Evolutionary conservation across 495 filamentous ascomycete genomes (phyloP), one percentile per base, ranked within the genome.

Genomic region (Usnea hakonensis): DNA sequence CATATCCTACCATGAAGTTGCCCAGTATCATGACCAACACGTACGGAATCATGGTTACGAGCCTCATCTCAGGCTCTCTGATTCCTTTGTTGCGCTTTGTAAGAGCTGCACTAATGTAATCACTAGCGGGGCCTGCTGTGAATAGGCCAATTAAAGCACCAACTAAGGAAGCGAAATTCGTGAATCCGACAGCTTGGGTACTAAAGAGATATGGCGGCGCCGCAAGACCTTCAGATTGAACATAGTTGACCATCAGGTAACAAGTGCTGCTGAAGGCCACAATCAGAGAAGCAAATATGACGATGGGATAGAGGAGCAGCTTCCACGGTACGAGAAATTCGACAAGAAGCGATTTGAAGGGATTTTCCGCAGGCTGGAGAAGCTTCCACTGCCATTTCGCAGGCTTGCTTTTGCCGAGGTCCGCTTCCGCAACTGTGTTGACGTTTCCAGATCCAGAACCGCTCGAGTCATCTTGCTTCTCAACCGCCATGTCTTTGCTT

Each of bases 1-100:
- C 83, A 64, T 85, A 79, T 8, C 82, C 81, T 10, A 82, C 82
- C 35, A 87, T 70, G 38, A 87, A 79, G 59, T 84, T 83, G 1
- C 85, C 85, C 14, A 84, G 71, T 6, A 82, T 78, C 68, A 78
- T 79, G 53, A 85, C 74, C 11, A 85, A 63, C 16, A 84, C 77
- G 55, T 81, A 83, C 11, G 81, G 81, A 19, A 86, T 76, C 74
- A 86, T 80, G 0, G 83, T 78, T 5, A 80, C 80, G 30, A 88
- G 70, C 26, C 85, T 75, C 86, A 89, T 88, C 70, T 89, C 86
- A 0, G 85, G 83, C 71, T 89, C 86, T 53, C 85, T 80, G 67
- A 88, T 83, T 10, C 85, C 85, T 17, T 72, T 60, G 66, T 89
- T 88, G 56, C 74, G 72, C 23, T 70, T 72, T 2, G 86, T 88